Evolutionary conservation across 140 eudicot species (phyloP), one percentile per base, ranked within the genome.

Genomic region (Oenanthe javanica): DNA sequence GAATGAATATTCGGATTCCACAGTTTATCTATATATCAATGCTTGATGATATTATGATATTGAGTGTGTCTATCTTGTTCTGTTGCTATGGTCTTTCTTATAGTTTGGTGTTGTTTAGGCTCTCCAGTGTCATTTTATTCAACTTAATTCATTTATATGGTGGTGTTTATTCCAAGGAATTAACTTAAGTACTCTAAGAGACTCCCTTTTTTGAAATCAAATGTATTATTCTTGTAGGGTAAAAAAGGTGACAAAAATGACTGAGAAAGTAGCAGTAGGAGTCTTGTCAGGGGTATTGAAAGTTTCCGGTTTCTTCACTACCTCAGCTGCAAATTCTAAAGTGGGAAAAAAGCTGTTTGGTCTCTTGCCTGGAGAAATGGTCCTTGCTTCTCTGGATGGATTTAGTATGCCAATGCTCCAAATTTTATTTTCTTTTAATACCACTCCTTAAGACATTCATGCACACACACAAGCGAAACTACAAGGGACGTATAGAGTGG

Each of bases 301-400:
- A 85, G 89, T 92, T 82, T 85, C 92, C 0, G 97, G 98, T 54
- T 89, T 51, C 84, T 86, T 94, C 52, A 78, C 92, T 9, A 83
- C 86, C 31, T 89, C 96, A 36, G 86, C 88, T 74, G 92, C 87
- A 10, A 92, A 92, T 77, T 90, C 98, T 13, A 92, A 83, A 87
- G 83, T 75, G 31, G 98, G 97, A 72, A 92, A 92, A 87, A 94
- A 89, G 87, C 84, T 94, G 84, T 90, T 92, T 49, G 81, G 87
- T 12, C 78, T 85, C 54, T 69, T 94, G 77, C 98, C 97, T 21
- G 98, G 97, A 77, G 98, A 94, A 86, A 79, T 92, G 79, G 87
- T 92, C 54, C 91, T 94, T 48, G 97, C 98, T 51, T 87, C 98
- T 54, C 85, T 94, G 48, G 98, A 94, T 83, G 98, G 98, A 87